Evolutionary conservation across 225 moss, liverwort and hornwort species (phyloP), one percentile per base, ranked within the genome.

Genomic region (Polytrichum formosum): DNA sequence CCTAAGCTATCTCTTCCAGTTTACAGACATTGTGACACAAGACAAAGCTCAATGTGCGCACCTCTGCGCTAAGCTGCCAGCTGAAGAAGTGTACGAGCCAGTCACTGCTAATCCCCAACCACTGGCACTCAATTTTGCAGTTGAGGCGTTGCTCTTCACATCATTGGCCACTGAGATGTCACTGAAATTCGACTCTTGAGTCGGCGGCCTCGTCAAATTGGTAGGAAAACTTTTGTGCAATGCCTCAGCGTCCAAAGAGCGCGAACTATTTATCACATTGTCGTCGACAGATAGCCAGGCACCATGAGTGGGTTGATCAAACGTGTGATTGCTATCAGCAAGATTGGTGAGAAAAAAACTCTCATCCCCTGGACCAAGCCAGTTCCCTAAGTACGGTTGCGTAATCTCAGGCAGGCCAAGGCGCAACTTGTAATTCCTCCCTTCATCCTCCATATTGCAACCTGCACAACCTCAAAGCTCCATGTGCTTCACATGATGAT

Each of bases 361-460:
- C 6, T 65, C 66, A 23, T 83, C 68, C 64, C 75, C 72, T 4
- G 86, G 77, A 19, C 88, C 77, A 1, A 92, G 77, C 86, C 90
- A 92, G 67, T 90, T 88, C 28, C 90, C 92, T 26, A 83, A 70
- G 70, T 77, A 83, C 1, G 90, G 83, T 61, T 84, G 77, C 27
- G 90, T 80, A 28, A 92, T 86, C 55, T 92, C 88, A 5, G 92
- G 84, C 60, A 92, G 80, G 26, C 77, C 86, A 56, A 92, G 84
- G 67, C 88, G 90, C 77, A 92, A 76, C 77, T 86, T 82, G 74
- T 90, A 90, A 75, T 77, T 82, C 58, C 58, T 58, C 58, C 58
- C 58, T 4, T n/a, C 58, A 23, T 6, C 23, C 23, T 23, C 58
- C 58, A 58, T 58, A 46, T 46, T 46, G 46, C 13, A 46, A 46